Percentiles rank a stretch among this genome's conserved stretches.
These are phyloP conservation scores for Fusarium algeriense DNA, from an alignment of 2,329 filamentous ascomycete species.

Conservation along the genomic window DNA sequence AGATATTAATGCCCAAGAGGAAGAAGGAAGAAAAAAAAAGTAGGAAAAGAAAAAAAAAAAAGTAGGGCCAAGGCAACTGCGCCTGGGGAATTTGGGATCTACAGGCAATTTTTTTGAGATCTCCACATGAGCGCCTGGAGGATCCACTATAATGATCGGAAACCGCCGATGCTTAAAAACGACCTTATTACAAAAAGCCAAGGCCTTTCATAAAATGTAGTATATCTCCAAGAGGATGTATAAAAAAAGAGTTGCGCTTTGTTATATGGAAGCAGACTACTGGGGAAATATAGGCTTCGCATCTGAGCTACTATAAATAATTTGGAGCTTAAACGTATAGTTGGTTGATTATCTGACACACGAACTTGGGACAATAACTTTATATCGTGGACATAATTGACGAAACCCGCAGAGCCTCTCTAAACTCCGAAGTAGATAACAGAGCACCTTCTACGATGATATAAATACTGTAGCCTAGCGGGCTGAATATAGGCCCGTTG, in stretches of 20 bases:
- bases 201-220: background rate
- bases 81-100: conserved; percentile 36
- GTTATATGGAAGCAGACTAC: too few relatives aligned
- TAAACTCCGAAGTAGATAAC: too few relatives aligned
- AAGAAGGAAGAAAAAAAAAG: conserved; percentile 15
- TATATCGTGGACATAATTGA: too few relatives aligned
- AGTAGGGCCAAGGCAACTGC: conserved; percentile 34
- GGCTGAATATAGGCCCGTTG: too few relatives aligned
- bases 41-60: conserved; percentile 21
- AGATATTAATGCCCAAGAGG: conserved; percentile 35
- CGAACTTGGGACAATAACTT: background rate
- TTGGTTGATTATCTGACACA: background rate
- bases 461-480: too few relatives aligned
- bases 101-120: conserved; percentile 43
- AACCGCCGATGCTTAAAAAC: conserved; percentile 33
- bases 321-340: background rate
- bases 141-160: conserved; percentile 41
- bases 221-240: too few relatives aligned
- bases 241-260: too few relatives aligned
- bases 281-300: too few relatives aligned
- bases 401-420: too few relatives aligned
- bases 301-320: too few relatives aligned
- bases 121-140: conserved; percentile 11
- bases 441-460: too few relatives aligned
- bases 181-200: background rate